Percentiles rank a stretch among this genome's conserved stretches.
Evolutionary conservation across 2,329 filamentous ascomycete species (phyloP).

Genomic region (Neonectria neomacrospora): DNA sequence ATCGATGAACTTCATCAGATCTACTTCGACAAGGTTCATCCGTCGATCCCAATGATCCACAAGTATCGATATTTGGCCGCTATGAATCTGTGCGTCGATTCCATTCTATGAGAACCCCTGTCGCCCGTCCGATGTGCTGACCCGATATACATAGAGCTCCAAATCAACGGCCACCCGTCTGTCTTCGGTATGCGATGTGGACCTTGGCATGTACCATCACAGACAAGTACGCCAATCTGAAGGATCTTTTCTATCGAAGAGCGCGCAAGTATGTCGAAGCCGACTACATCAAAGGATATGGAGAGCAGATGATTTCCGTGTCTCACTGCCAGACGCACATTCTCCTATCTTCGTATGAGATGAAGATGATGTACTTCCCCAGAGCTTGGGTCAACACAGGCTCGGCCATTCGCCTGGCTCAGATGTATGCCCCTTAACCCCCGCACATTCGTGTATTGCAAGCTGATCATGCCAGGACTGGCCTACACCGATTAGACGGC

Average conservation of each 20-base stretch:
- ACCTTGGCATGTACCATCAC: conserved; percentile 86
- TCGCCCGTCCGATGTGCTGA: conserved; percentile 30
- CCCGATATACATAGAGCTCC: conserved; percentile 66
- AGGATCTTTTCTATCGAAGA: conserved; percentile 89
- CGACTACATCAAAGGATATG: conserved; percentile 92
- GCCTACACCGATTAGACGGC: conserved; percentile 87
- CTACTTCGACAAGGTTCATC: conserved; percentile 92
- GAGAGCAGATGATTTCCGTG: conserved; percentile 87
- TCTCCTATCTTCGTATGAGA: conserved; percentile 85
- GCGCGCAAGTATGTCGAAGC: conserved; percentile 89
- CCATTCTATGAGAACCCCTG: too few relatives aligned
- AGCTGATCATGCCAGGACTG: conserved; percentile 74
- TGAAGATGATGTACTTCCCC: conserved; percentile 98
- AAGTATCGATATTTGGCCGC: conserved; percentile 86
- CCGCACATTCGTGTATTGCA: background rate
- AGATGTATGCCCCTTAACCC: conserved; percentile 71
- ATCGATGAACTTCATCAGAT: conserved; percentile 90
- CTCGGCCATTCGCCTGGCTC: conserved; percentile 78
- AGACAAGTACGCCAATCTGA: conserved; percentile 82
- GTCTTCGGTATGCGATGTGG: conserved; percentile 95
- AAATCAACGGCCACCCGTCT: conserved; percentile 85
- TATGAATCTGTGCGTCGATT: conserved; percentile 76
- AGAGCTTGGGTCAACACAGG: conserved; percentile 95
- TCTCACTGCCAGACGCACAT: conserved; percentile 88
- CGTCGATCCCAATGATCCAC: conserved; percentile 88